Evolutionary conservation across 2,329 filamentous ascomycete genomes (phyloP).

Genomic region (Ceratocystis variospora): DNA sequence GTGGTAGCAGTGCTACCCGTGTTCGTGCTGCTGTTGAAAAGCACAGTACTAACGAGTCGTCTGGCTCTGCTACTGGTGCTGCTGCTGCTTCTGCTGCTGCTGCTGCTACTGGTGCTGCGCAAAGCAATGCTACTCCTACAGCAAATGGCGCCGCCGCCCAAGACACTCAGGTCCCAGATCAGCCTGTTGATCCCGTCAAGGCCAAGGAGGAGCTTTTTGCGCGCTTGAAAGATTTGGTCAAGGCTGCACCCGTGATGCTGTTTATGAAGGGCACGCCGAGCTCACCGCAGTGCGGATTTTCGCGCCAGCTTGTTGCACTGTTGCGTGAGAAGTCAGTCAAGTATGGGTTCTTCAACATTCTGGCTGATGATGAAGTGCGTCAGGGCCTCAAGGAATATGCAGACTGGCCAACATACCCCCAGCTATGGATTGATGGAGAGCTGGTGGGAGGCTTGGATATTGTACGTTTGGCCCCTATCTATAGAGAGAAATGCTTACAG

Average conservation of each 20-base stretch:
- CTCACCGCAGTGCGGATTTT: conserved; percentile 83
- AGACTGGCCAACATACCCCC: conserved; percentile 97
- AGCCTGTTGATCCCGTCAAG: conserved; percentile 36
- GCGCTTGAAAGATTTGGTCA: conserved; percentile 70
- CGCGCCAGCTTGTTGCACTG: conserved; percentile 72
- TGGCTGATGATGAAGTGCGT: conserved; percentile 92
- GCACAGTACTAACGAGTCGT: conserved; percentile 40
- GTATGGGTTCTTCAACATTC: conserved; percentile 98
- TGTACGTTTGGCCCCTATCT: conserved; percentile 41
- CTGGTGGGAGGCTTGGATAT: conserved; percentile 91
- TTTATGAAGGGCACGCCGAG: conserved; percentile 76
- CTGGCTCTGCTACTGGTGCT: conserved; percentile 15
- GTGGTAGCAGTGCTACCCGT: conserved; percentile 76
- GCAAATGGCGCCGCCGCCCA: conserved; percentile 17
- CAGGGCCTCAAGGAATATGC: conserved; percentile 93
- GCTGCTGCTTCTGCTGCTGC: conserved; percentile 26
- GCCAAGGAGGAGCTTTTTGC: conserved; percentile 75
- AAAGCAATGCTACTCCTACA: conserved; percentile 28
- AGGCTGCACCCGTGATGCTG: conserved; percentile 92
- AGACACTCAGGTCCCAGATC: conserved; percentile 21
- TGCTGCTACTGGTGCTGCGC: conserved; percentile 27
- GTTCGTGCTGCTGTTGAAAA: conserved; percentile 76
- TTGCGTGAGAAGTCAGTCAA: conserved; percentile 81
- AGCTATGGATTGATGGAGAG: conserved; percentile 83
- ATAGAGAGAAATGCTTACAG: too few species aligned